Base-by-base conservation (phyloP, 2,329 filamentous ascomycete species). In the Xylaria sp. region DNA sequence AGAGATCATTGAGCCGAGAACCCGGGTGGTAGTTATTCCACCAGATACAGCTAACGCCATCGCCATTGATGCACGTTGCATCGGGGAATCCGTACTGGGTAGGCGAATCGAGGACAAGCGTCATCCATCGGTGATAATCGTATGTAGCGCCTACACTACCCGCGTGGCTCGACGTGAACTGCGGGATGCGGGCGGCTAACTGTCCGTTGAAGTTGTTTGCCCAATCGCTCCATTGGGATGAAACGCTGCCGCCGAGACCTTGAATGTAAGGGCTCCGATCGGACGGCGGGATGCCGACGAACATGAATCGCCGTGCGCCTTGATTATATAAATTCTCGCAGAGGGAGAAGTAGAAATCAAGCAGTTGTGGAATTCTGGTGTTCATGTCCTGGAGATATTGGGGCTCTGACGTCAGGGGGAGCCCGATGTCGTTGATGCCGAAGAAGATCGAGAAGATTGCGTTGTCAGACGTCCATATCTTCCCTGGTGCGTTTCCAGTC, bases 21-120 rank as follows among this genome's bases (percentile, higher is more conserved):
- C 45, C 45, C 20, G 45, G 45, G 20, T 46, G 45, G 9, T 46
- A 46, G 45, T 25, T 25, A 25, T 46, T 25, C 45, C 45, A 46
- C 45, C 45, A 46, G 45, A 46, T 46, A 25, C 45, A 46, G 20
- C 45, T 46, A 9, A 46, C 45, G 25, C 45, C 45, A 46, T 46
- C 12, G 20, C 45, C 20, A 46, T 46, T 46, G 20, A 46, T 46
- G 9, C 45, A 46, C 20, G 20, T 25, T 12, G 45, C 45, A 25
- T 46, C 45, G 15, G 45, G 20, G 45, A 46, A 46, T 10, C 45
- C 45, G 4, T 25, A 46, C 12, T 4, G 4, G 45, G 4, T 46
- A 25, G 45, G 45, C 45, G 45, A 46, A 25, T 46, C 45, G 45
- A 46, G 45, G 45, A 46, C 45, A 46, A 46, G 45, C 20, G 12